Conservation (phyloP, 306 rosid genomes). For the Quercus dentata region DNA sequence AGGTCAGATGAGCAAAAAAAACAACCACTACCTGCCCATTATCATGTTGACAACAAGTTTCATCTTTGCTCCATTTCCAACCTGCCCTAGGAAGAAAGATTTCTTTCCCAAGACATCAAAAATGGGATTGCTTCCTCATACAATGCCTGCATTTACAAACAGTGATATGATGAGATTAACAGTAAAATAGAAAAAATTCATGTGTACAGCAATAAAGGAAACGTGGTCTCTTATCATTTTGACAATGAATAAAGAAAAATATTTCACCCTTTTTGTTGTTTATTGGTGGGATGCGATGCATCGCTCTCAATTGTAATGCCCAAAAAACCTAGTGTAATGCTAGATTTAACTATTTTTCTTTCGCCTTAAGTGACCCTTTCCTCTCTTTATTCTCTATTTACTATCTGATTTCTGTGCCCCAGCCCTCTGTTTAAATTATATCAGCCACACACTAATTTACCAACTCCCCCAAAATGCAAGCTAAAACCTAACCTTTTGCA, state of each 20-base stretch:
- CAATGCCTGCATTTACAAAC: slow-evolving; percentile 42
- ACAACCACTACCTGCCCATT: slow-evolving; percentile 80
- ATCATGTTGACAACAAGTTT: slow-evolving; percentile 95
- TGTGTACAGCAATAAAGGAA: neutral
- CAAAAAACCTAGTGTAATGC: too few species aligned
- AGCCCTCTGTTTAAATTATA: too few species aligned
- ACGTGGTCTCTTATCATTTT: neutral
- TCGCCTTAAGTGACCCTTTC: too few species aligned
- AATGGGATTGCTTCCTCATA: slow-evolving; percentile 67
- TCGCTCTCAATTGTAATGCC: too few species aligned
- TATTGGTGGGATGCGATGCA: too few species aligned
- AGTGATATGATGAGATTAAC: slow-evolving; percentile 12
- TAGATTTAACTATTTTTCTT: too few species aligned
- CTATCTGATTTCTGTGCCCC: too few species aligned
- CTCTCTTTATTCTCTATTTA: too few species aligned
- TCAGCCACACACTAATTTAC: too few species aligned
- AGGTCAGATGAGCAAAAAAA: neutral
- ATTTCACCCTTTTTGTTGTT: too few species aligned
- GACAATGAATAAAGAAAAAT: neutral
- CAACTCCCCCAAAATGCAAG: too few species aligned
- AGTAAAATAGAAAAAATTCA: neutral
- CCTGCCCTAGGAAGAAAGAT: slow-evolving; percentile 83
- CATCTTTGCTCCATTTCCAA: slow-evolving; percentile 97
- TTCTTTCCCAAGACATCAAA: slow-evolving; percentile 75
- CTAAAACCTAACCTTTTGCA: too few species aligned